These are phyloP conservation scores for Cordia subcordata DNA, from an alignment of 257 asterid genomes.

Conservation along the genomic window DNA sequence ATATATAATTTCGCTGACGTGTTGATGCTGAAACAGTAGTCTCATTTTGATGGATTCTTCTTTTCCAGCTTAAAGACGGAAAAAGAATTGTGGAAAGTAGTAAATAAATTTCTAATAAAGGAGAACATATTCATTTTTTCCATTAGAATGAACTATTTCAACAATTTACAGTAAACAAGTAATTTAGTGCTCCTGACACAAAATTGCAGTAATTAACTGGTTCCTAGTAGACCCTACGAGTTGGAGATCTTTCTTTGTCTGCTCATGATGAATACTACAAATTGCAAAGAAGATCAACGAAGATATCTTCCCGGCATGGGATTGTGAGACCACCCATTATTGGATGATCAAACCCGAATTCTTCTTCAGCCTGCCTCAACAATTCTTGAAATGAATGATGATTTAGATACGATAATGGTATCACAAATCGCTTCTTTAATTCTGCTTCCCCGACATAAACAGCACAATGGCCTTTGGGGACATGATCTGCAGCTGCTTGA, in stretches of 20 bases:
- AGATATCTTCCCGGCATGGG: constrained; percentile 21
- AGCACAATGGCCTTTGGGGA: constrained; percentile 27
- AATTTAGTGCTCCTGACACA: neutral
- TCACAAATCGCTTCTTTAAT: constrained; percentile 23
- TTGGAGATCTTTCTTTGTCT: neutral
- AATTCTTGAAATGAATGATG: constrained; percentile 21
- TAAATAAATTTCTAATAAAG: no score
- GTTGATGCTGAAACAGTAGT: no score
- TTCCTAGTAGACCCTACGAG: no score
- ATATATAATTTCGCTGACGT: no score
- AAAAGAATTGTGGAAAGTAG: no score
- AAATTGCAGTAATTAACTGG: neutral
- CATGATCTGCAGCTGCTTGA: constrained; percentile 6
- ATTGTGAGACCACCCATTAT: constrained; percentile 28
- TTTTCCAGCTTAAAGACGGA: no score
- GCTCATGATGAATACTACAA: neutral
- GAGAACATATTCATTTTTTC: no score
- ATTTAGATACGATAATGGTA: constrained; percentile 25
- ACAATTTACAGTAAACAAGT: neutral
- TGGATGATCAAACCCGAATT: constrained; percentile 27
- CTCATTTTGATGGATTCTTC: no score
- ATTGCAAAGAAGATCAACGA: constrained; percentile 13
- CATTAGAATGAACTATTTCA: neutral
- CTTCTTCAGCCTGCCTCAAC: constrained; percentile 21
- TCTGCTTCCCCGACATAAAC: constrained; percentile 34